Evolutionary conservation across 2,329 filamentous ascomycete genomes (phyloP).

Genomic region (Eutypella sp.): DNA sequence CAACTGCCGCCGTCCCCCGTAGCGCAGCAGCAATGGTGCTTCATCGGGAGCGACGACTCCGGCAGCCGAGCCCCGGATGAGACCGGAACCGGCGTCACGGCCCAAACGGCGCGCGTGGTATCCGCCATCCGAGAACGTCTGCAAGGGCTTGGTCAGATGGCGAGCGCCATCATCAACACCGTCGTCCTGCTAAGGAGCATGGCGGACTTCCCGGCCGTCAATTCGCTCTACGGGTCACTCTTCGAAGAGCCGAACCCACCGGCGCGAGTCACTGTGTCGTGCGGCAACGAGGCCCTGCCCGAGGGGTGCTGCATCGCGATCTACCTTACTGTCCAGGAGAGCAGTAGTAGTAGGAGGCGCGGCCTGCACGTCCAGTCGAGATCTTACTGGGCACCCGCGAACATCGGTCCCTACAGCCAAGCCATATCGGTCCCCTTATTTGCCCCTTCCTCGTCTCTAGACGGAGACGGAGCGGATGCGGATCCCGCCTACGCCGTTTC

Average conservation of each 20-base stretch:
- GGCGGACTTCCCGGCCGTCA: conserved; percentile 71
- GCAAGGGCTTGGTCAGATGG: conserved; percentile 26
- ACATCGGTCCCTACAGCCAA: conserved; percentile 96
- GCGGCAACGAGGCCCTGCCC: conserved; percentile 64
- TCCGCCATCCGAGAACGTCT: conserved; percentile 39
- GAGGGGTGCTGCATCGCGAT: conserved; percentile 55
- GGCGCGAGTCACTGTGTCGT: conserved; percentile 76
- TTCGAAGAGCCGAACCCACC: conserved; percentile 80
- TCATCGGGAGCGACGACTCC: conserved; percentile 26
- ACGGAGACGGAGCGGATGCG: conserved; percentile 15
- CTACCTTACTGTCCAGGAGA: conserved; percentile 38
- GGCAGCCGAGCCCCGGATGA: too few relatives aligned
- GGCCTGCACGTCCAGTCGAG: conserved; percentile 85
- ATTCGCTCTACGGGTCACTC: conserved; percentile 67
- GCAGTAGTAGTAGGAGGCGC: conserved; percentile 33
- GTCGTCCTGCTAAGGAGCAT: conserved; percentile 73
- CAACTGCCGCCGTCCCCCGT: conserved; percentile 7
- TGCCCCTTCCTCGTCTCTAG: conserved; percentile 4
- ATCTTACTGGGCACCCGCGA: conserved; percentile 96
- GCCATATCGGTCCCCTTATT: conserved; percentile 54
- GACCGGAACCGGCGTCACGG: conserved; percentile 30
- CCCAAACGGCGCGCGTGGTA: conserved; percentile 45
- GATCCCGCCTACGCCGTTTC: conserved; percentile 49
- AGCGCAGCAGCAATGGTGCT: conserved; percentile 33
- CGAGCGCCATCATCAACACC: conserved; percentile 47